Evolutionary conservation across 1,284 basidiomycete genomes (phyloP).

Genomic region (Microstroma glucosiphilum): DNA sequence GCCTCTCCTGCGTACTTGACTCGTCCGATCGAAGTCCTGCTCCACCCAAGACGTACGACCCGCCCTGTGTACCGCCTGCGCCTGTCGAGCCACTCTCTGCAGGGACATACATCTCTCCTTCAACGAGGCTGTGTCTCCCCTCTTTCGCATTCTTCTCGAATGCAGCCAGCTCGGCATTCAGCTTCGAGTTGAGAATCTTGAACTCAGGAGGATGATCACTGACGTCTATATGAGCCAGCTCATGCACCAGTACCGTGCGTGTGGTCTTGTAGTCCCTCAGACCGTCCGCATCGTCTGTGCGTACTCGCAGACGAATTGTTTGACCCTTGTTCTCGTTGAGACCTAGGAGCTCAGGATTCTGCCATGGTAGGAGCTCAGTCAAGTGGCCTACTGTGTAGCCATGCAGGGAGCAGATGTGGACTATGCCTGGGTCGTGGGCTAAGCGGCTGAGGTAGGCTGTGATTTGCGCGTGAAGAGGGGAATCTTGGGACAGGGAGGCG

Average conservation of each 20-base stretch:
- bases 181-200: conserved; percentile 40
- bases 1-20: conserved; percentile 17
- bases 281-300: conserved; percentile 39
- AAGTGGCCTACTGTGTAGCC: conserved; percentile 29
- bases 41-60: conserved; percentile 11
- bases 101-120: conserved; percentile 29
- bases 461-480: conserved; percentile 22
- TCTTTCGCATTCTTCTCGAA: conserved; percentile 22
- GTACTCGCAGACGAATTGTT: conserved; percentile 34
- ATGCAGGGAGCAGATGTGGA: conserved; percentile 40
- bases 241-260: conserved; percentile 39
- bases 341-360: conserved; percentile 37
- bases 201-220: conserved; percentile 41
- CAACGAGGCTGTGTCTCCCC: conserved; percentile 20
- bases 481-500: conserved; percentile 16
- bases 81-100: not conserved
- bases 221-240: conserved; percentile 42
- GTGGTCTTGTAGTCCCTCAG: conserved; percentile 43
- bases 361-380: conserved; percentile 42
- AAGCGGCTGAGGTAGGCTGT: conserved; percentile 27
- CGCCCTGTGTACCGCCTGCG: not conserved
- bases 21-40: not conserved
- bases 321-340: conserved; percentile 44
- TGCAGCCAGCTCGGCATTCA: conserved; percentile 40
- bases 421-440: conserved; percentile 30